Conservation (phyloP, 345 rosid genomes). For the Draba incana region DNA sequence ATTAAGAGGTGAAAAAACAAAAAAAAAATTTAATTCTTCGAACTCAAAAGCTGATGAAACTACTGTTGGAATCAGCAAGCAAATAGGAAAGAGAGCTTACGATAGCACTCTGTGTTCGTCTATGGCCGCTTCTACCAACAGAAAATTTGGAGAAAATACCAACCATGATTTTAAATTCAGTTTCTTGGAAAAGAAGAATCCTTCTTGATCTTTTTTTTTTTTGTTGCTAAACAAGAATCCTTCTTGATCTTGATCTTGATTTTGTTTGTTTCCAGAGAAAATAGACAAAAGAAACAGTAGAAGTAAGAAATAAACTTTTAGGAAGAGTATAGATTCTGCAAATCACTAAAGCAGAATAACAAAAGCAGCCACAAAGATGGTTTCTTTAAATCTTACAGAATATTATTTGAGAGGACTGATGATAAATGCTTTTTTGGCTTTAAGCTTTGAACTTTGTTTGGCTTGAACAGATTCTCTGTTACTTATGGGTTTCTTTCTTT, state of each 20-base stretch:
- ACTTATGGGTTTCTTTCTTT: background rate
- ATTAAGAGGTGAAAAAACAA: background rate
- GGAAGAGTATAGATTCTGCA: constrained; percentile 35
- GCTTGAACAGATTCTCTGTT: constrained; percentile 30
- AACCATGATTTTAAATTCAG: constrained; percentile 55
- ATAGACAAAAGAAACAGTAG: constrained; percentile 1
- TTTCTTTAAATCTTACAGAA: constrained; percentile 17
- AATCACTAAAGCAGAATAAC: constrained; percentile 31
- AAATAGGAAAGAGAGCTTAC: constrained; percentile 47
- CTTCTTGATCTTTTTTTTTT: too few relatives aligned
- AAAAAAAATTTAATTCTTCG: background rate
- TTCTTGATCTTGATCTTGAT: constrained; percentile 1
- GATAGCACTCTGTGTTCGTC: constrained; percentile 77
- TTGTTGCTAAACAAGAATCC: too few relatives aligned
- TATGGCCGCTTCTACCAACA: constrained; percentile 63
- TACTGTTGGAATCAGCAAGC: background rate
- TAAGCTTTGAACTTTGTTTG: constrained; percentile 32
- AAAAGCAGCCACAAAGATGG: constrained; percentile 31
- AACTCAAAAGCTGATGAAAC: background rate
- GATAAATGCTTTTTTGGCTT: constrained; percentile 22
- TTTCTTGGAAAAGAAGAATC: constrained; percentile 25
- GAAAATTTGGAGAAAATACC: constrained; percentile 89
- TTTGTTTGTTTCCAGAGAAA: background rate
- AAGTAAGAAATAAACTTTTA: constrained; percentile 36
- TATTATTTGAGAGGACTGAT: constrained; percentile 10